Evolutionary conservation across 1,139 yeast species (phyloP).

Genomic region (Kodamaea ohmeri): DNA sequence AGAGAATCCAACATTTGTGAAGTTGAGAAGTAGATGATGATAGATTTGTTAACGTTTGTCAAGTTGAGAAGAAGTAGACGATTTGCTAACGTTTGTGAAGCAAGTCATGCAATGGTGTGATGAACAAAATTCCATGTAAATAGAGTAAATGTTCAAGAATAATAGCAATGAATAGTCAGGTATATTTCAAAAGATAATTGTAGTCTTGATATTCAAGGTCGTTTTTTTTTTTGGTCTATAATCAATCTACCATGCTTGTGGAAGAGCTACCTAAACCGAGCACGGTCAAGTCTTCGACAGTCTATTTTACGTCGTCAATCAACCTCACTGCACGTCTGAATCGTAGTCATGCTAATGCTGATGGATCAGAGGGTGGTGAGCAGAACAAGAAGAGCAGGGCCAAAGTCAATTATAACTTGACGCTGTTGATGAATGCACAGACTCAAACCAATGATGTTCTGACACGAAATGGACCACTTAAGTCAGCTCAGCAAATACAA

Average conservation of each 20-base stretch:
- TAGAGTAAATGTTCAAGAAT: too few species aligned
- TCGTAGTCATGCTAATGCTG: constrained; percentile 10
- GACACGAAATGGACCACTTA: constrained; percentile 33
- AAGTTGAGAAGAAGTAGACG: too few species aligned
- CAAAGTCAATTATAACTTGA: constrained; percentile 46
- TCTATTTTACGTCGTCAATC: constrained; percentile 45
- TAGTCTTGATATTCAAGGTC: neutral
- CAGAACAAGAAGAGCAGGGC: constrained; percentile 29
- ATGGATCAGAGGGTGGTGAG: constrained; percentile 3
- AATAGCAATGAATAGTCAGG: constrained; percentile 6
- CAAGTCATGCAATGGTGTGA: too few species aligned
- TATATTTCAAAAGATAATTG: neutral
- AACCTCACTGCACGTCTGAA: constrained; percentile 43
- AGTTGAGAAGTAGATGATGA: too few species aligned
- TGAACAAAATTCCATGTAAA: too few species aligned
- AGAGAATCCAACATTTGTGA: too few species aligned
- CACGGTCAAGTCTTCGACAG: constrained; percentile 34
- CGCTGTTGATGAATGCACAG: constrained; percentile 45
- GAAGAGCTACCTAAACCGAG: constrained; percentile 45
- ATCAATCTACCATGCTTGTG: constrained; percentile 32
- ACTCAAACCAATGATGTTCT: constrained; percentile 33
- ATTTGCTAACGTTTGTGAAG: too few species aligned
- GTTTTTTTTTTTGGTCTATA: neutral
- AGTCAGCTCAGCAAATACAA: constrained; percentile 44
- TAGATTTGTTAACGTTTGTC: too few species aligned